These are phyloP conservation scores for Exophiala sideris DNA, from an alignment of 2,329 filamentous ascomycete genomes.

Conservation along the genomic window DNA sequence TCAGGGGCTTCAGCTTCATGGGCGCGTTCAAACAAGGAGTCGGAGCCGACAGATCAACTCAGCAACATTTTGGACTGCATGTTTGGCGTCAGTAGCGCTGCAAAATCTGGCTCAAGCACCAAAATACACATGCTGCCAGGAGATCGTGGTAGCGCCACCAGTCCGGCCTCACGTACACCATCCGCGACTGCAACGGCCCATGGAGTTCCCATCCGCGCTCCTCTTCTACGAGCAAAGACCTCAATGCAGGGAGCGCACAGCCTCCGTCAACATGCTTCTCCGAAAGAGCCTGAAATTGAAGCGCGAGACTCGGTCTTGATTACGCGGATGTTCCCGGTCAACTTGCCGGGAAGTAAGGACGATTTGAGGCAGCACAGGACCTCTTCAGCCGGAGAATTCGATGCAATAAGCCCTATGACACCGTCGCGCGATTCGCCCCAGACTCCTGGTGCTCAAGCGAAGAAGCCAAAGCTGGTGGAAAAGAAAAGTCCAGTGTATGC, in stretches of 20 bases:
- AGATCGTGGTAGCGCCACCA: slow-evolving; percentile 9
- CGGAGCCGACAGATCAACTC: slow-evolving; percentile 48
- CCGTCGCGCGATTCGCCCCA: slow-evolving; percentile 3
- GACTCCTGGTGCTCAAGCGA: slow-evolving; percentile 25
- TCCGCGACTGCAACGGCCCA: slow-evolving; percentile 17
- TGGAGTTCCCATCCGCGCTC: slow-evolving; percentile 19
- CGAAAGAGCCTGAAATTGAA: slow-evolving; percentile 37
- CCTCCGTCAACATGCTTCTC: slow-evolving; percentile 17
- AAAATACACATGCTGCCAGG: slow-evolving; percentile 56
- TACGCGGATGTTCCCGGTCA: slow-evolving; percentile 59
- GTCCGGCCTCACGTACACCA: slow-evolving; percentile 10
- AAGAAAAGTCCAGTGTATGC: slow-evolving; percentile 59
- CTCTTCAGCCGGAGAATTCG: slow-evolving; percentile 11
- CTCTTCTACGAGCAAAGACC: slow-evolving; percentile 17
- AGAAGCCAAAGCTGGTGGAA: slow-evolving; percentile 48
- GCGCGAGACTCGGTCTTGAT: slow-evolving; percentile 53
- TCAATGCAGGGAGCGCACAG: slow-evolving; percentile 17
- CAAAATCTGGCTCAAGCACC: slow-evolving; percentile 57
- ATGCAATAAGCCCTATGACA: slow-evolving; percentile 2
- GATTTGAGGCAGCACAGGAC: slow-evolving; percentile 19
- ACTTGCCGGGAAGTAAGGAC: slow-evolving; percentile 47
- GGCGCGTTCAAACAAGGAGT: slow-evolving; percentile 34
- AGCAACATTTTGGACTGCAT: slow-evolving; percentile 56
- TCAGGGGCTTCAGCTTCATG: slow-evolving; percentile 36
- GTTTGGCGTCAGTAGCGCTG: slow-evolving; percentile 58